A percentile compares a stretch with the other conserved stretches of the same genome.
Evolutionary conservation across 208 protist genomes (phyloP).

Genomic region (Acanthamoeba rhysodes): DNA sequence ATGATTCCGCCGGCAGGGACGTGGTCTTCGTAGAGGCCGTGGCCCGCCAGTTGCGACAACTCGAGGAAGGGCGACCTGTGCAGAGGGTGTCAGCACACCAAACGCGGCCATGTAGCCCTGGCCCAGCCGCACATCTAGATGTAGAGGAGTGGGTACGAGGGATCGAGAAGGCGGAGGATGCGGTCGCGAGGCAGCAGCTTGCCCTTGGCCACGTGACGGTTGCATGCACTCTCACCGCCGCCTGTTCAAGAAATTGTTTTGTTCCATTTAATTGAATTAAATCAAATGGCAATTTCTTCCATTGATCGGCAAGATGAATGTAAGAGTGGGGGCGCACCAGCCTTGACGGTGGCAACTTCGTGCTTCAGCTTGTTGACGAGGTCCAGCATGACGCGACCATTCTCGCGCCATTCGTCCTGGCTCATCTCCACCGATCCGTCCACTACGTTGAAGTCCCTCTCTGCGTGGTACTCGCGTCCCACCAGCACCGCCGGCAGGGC

Average conservation of each 20-base stretch:
- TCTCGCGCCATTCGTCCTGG: conserved; percentile 82
- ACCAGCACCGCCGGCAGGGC: too few relatives aligned
- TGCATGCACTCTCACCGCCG: conserved; percentile 84
- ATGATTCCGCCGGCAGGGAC: conserved; percentile 95
- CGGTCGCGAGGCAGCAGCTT: conserved; percentile 95
- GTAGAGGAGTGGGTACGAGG: conserved; percentile 78
- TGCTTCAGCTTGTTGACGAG: conserved; percentile 81
- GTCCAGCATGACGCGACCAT: conserved; percentile 77
- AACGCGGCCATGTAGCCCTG: too few relatives aligned
- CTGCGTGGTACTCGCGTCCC: conserved; percentile 70
- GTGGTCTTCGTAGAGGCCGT: conserved; percentile 94
- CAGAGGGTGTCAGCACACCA: too few relatives aligned
- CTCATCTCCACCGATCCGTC: conserved; percentile 83
- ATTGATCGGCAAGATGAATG: too few relatives aligned
- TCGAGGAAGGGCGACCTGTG: conserved; percentile 94
- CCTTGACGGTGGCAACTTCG: conserved; percentile 82
- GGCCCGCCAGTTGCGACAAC: conserved; percentile 96
- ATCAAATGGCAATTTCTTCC: too few relatives aligned
- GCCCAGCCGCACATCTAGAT: not conserved
- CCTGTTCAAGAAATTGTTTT: conserved; percentile 69
- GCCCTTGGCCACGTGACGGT: conserved; percentile 86
- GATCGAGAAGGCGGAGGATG: conserved; percentile 94
- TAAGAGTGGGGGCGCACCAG: conserved; percentile 38
- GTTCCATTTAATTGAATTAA: too few relatives aligned
- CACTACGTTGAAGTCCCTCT: conserved; percentile 81